phyloP scores from a whole-genome alignment of 2,329 filamentous ascomycete species.

The Bipolaris sorokiniana region DNA sequence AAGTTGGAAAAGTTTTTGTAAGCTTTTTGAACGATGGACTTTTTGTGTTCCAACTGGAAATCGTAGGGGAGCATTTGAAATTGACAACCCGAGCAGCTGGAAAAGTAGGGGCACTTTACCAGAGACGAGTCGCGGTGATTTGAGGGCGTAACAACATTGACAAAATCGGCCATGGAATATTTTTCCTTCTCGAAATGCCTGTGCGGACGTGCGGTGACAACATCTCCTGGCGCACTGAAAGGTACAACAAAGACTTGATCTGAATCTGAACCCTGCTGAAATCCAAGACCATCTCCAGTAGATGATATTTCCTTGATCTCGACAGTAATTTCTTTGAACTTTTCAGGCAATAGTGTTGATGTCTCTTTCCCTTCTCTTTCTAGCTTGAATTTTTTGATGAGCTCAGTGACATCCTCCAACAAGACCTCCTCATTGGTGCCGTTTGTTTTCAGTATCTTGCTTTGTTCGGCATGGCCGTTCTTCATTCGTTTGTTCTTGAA shows the following conservation, averaged over 20 bases:
- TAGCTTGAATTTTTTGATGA: slow-evolving; percentile 48
- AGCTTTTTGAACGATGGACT: slow-evolving; percentile 84
- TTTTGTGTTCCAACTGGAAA: slow-evolving; percentile 85
- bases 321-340: slow-evolving; percentile 78
- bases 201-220: slow-evolving; percentile 77
- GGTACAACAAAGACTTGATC: slow-evolving; percentile 83
- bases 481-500: slow-evolving; percentile 58
- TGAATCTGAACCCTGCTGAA: slow-evolving; percentile 66
- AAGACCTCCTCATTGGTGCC: slow-evolving; percentile 59
- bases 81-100: slow-evolving; percentile 85
- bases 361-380: slow-evolving; percentile 27
- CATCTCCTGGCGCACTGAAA: slow-evolving; percentile 86
- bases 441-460: slow-evolving; percentile 47
- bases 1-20: slow-evolving; percentile 90
- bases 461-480: slow-evolving; percentile 47
- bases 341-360: slow-evolving; percentile 61
- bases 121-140: slow-evolving; percentile 76
- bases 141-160: slow-evolving; percentile 76
- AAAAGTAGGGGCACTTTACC: slow-evolving; percentile 85
- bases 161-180: slow-evolving; percentile 81
- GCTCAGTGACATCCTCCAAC: slow-evolving; percentile 52
- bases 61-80: slow-evolving; percentile 95
- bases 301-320: slow-evolving; percentile 84
- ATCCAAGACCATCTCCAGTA: slow-evolving; percentile 86
- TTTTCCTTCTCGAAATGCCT: slow-evolving; percentile 69